phyloP scores from a whole-genome alignment of 805 yeast species.

The Yamadazyma insecticola region DNA sequence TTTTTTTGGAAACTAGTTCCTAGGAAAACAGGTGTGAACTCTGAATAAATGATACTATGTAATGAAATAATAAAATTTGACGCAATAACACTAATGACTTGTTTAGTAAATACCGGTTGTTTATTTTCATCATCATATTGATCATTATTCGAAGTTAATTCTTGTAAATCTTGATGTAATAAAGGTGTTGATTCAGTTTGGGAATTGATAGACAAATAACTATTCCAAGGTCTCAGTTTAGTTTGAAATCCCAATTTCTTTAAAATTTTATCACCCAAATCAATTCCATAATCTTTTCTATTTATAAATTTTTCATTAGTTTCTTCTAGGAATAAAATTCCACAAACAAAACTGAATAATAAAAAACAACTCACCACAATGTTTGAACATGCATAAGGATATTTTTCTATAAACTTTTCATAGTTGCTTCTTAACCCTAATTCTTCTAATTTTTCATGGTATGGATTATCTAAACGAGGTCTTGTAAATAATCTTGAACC shows the following conservation, averaged over 20 bases:
- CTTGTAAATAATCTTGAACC: conserved; percentile 46
- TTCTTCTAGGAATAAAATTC: conserved; percentile 33
- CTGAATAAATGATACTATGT: conserved; percentile 27
- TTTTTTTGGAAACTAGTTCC: conserved; percentile 18
- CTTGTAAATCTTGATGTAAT: too few species aligned
- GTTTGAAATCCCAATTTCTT: conserved; percentile 18
- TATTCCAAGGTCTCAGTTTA: conserved; percentile 27
- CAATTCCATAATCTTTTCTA: conserved; percentile 25
- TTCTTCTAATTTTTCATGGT: neutral
- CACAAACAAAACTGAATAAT: conserved; percentile 20
- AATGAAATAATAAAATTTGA: conserved; percentile 30
- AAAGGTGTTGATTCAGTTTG: conserved; percentile 3
- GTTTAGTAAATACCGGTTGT: conserved; percentile 18
- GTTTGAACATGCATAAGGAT: conserved; percentile 36
- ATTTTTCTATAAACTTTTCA: conserved; percentile 19
- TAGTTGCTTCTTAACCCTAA: conserved; percentile 7
- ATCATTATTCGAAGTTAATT: neutral
- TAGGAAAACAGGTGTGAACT: conserved; percentile 32
- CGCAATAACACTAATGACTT: conserved; percentile 24
- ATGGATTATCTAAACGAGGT: conserved; percentile 19
- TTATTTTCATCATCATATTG: neutral
- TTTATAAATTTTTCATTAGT: conserved; percentile 20
- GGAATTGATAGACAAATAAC: neutral
- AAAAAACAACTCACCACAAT: conserved; percentile 26
- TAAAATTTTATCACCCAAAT: conserved; percentile 30